phyloP scores from a whole-genome alignment of 352 stramenopile species.

The Elongisporangium senticosum region DNA sequence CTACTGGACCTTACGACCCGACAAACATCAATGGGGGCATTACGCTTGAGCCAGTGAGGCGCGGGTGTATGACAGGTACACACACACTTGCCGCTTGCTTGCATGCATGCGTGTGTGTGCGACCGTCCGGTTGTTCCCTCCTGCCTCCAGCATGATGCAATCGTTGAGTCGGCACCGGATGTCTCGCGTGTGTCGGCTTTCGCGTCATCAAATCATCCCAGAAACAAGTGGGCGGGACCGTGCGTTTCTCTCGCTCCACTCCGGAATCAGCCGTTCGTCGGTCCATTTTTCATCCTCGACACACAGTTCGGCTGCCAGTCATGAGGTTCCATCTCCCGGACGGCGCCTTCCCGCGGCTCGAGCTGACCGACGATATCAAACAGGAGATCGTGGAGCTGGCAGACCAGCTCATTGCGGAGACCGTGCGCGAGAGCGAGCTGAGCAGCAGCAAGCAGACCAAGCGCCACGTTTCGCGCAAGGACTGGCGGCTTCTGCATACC shows the following conservation, averaged over 20 bases:
- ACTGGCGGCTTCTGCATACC: conserved; percentile 52
- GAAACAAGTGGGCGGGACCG: not conserved
- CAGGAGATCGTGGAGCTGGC: conserved; percentile 34
- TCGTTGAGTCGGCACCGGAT: not conserved
- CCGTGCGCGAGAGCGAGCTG: conserved; percentile 39
- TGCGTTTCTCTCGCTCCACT: not conserved
- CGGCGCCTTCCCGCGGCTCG: conserved; percentile 24
- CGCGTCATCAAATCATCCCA: not conserved
- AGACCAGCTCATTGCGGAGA: conserved; percentile 52
- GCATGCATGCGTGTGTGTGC: not conserved
- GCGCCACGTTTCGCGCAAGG: conserved; percentile 19
- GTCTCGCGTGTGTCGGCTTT: not conserved
- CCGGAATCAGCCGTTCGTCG: not conserved
- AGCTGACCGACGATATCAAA: conserved; percentile 22
- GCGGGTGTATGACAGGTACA: not conserved
- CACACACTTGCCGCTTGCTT: too few species aligned
- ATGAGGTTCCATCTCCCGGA: conserved; percentile 46
- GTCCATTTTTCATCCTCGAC: not conserved
- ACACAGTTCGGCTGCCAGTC: not conserved
- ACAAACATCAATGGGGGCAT: not conserved
- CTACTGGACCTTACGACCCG: not conserved
- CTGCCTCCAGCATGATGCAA: not conserved
- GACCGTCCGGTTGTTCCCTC: not conserved
- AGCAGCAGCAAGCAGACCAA: conserved; percentile 36
- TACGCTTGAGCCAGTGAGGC: too few species aligned